Evolutionary conservation across 2,329 filamentous ascomycete genomes (phyloP), one percentile per base, ranked within the genome.

Genomic region (Monilinia fructigena): DNA sequence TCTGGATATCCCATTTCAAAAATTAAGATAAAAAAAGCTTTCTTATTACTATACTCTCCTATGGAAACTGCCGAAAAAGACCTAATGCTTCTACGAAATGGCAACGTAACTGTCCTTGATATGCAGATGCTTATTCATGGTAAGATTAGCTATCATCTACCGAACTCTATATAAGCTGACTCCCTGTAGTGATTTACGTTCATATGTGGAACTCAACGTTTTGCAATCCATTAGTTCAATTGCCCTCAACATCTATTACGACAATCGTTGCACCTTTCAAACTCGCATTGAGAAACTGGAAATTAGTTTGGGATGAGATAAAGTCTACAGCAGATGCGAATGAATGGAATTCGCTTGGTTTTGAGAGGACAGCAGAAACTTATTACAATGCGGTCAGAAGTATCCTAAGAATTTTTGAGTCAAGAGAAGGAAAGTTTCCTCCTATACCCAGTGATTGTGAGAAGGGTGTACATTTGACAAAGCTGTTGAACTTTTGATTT

Each of bases 111-210:
- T 38, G 70, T 71, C 18, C 55, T 74, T 42, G 74, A 76, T 67
- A 72, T 76, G 72, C 73, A 75, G n/a, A 72, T 74, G 66, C 69
- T 76, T 5, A 73, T 76, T 18, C 71, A 76, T 64, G 70, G 73
- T 74, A 68, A 63, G 69, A 69, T 14, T 40, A 50, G 58, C 23
- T n/a, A 11, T 20, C 45, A n/a, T 53, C 20, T 11, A 40, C 12
- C 6, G 14, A 38, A 55, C 20, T 28, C 4, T 28, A 20, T 5
- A 42, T 16, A 8, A 35, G 16, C 20, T 52, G 18, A 26, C 35
- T 6, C 52, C n/a, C 47, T 20, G 53, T 18, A 75, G 74, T 73
- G 35, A 66, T 75, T 10, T 76, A 76, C 59, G 74, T 74, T 2
- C 68, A 74, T 47, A 63, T 74, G 26, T 76, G 74, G 74, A 62